Base-by-base conservation (phyloP, 2,329 filamentous ascomycete genomes). In the Fusarium fujikuroi region DNA sequence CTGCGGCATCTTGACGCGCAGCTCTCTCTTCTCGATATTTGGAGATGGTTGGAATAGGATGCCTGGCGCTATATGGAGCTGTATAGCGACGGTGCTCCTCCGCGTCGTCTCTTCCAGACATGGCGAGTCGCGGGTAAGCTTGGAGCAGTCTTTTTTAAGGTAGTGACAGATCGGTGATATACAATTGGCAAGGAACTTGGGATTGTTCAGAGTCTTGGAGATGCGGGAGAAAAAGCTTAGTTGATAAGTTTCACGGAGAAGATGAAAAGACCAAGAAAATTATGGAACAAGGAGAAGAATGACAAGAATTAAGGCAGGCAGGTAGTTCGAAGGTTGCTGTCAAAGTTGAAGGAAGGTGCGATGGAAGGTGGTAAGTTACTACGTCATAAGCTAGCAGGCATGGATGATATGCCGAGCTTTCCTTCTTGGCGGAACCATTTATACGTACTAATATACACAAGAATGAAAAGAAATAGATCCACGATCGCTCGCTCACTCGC, bases 11-110 rank as follows among this genome's bases (percentile, higher is more conserved):
- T 58, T 83, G 82, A n/a, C 87, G 80, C 49, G 85, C 83, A 37
- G 79, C 84, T 47, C 82, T 82, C 56, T 86, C 85, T 66, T 87
- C 82, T 30, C 83, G 80, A 65, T 87, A 88, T 52, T 81, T 84
- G 46, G 85, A 83, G 49, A 88, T 81, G 34, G 86, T 88, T 12
- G 87, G 87, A 36, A 86, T 82, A 7, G 84, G 85, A 68, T 84
- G 81, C 16, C 78, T 80, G 40, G 81, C 82, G 57, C 81, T 84
- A 72, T 86, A 86, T 5, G 84, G 84, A 47, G 80, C 78, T 37
- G 80, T 78, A 62, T 83, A 83, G 62, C 82, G 80, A 49, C 80
- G 79, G 30, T 75, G 76, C 28, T 84, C 81, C 25, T 85, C 81
- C 28, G 80, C 75, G 64, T 84, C 82, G 52, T 82, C 80, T 63